phyloP scores from a whole-genome alignment of 2,329 filamentous ascomycete genomes.

The Monilinia vaccinii-corymbosi region DNA sequence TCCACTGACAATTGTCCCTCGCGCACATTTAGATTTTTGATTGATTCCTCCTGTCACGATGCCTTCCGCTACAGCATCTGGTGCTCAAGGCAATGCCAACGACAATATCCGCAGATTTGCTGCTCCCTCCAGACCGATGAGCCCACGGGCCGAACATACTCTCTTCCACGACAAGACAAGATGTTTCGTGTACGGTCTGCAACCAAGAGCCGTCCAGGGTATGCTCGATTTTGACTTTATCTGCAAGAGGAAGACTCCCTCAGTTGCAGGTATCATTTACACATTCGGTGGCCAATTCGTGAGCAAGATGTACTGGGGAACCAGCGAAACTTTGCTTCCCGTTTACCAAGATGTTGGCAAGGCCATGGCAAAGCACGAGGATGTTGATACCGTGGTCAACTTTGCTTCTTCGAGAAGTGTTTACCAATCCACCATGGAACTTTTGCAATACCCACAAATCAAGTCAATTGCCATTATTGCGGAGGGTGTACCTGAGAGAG shows the following conservation, averaged over 20 bases:
- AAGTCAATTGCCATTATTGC: constrained; percentile 99
- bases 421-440: constrained; percentile 96
- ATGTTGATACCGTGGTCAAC: constrained; percentile 98
- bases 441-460: constrained; percentile 95
- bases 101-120: constrained; percentile 98
- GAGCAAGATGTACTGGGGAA: constrained; percentile 99
- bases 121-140: constrained; percentile 84
- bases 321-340: constrained; percentile 94
- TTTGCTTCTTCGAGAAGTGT: constrained; percentile 98
- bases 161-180: constrained; percentile 99
- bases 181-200: constrained; percentile 99
- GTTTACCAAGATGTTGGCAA: constrained; percentile 94
- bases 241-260: constrained; percentile 95
- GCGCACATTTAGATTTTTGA: constrained; percentile 9
- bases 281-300: constrained; percentile 99
- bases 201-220: constrained; percentile 84
- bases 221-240: constrained; percentile 99
- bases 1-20: constrained; percentile 15
- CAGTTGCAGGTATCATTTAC: constrained; percentile 98
- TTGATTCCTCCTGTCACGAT: constrained; percentile 5
- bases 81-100: constrained; percentile 61
- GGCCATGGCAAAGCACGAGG: constrained; percentile 91
- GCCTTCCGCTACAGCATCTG: constrained; percentile 18
- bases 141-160: constrained; percentile 76
- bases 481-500: constrained; percentile 95